Percentiles rank a stretch among this genome's conserved stretches.
phyloP scores from a whole-genome alignment of 257 asterid genomes.

The Solanum raphanifolium region DNA sequence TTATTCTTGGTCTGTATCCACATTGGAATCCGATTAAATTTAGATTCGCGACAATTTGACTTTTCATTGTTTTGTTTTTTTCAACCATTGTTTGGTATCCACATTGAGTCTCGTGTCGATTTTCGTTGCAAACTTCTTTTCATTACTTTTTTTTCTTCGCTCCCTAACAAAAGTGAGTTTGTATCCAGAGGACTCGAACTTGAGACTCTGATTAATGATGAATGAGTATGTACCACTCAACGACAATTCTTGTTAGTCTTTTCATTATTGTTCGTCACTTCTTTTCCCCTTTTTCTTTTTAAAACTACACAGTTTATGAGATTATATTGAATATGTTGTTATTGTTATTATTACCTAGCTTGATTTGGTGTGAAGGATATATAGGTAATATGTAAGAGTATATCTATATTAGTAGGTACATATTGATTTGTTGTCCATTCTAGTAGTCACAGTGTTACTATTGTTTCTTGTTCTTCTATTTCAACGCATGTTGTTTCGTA shows the following conservation, averaged over 20 bases:
- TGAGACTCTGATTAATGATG: fast-evolving
- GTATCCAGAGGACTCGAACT: fast-evolving
- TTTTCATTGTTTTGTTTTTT: fast-evolving
- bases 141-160: fast-evolving
- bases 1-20: no score
- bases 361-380: background rate
- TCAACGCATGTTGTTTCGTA: fast-evolving
- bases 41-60: fast-evolving
- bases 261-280: background rate
- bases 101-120: fast-evolving
- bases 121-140: background rate
- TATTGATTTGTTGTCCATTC: background rate
- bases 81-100: no score
- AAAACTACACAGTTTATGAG: fast-evolving
- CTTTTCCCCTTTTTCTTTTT: background rate
- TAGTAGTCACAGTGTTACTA: background rate
- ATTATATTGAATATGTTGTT: no score
- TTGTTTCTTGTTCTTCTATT: no score
- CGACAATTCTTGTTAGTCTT: fast-evolving
- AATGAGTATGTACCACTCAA: fast-evolving
- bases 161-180: fast-evolving
- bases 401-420: background rate
- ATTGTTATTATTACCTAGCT: no score
- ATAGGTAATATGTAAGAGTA: background rate
- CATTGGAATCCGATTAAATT: no score